These are phyloP conservation scores for Macadamia integrifolia DNA, from an alignment of 164 flowering plant species.

Conservation along the genomic window DNA sequence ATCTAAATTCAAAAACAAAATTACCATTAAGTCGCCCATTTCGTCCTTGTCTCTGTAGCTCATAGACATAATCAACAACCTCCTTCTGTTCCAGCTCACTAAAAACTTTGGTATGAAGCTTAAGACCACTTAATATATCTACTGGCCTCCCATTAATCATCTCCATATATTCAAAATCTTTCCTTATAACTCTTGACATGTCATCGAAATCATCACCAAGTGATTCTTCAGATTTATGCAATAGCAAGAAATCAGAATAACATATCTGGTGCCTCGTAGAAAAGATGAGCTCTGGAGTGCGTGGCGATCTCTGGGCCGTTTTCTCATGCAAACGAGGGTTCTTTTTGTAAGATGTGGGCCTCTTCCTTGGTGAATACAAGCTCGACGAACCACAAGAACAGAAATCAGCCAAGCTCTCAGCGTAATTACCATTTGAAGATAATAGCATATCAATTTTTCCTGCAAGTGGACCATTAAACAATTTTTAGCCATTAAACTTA, in stretches of 20 bases:
- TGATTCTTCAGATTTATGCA: background rate
- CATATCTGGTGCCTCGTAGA: background rate
- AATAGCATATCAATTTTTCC: background rate
- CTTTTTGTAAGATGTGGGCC: background rate
- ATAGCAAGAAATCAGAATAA: slow-evolving; percentile 1
- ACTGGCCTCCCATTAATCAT: slow-evolving; percentile 26
- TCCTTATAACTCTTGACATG: slow-evolving; percentile 30
- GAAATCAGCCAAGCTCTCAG: background rate
- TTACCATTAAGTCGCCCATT: slow-evolving; percentile 46
- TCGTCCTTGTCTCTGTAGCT: slow-evolving; percentile 36
- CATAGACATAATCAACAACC: slow-evolving; percentile 35
- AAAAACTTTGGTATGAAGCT: slow-evolving; percentile 47
- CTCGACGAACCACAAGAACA: background rate
- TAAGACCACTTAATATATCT: slow-evolving; percentile 51
- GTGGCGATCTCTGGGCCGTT: background rate
- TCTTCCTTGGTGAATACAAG: background rate
- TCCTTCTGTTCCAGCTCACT: slow-evolving; percentile 39
- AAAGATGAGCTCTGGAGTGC: background rate
- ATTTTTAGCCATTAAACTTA: too few species aligned
- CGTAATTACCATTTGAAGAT: background rate
- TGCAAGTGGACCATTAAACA: background rate
- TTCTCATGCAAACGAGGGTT: background rate
- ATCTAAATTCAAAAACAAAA: background rate
- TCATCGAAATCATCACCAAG: slow-evolving; percentile 15
- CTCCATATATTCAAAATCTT: slow-evolving; percentile 35